Evolutionary conservation across 169 alveolate genomes (phyloP), one percentile per base, ranked within the genome.

Genomic region (Cryptosporidium xiaoi): DNA sequence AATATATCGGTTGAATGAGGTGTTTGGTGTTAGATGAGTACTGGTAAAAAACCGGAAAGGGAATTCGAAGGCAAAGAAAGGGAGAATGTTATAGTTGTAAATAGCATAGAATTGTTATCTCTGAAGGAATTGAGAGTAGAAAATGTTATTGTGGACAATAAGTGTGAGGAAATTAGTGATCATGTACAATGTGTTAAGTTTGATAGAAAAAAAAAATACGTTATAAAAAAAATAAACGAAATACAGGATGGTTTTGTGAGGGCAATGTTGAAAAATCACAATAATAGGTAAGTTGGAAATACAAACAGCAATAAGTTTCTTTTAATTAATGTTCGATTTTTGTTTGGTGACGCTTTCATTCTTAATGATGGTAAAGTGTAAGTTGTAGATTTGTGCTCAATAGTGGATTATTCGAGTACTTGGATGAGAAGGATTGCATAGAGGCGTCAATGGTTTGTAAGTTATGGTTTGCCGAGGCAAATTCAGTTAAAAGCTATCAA

Each of bases 391-490:
- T 64, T 12, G 50, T 77, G 27, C 55, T 77, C 10, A 58, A 77
- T 29, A 34, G 77, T 18, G 64, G 64, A 7, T 34, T 77, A 3
- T 77, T 77, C 33, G 34, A 3, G n/a, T 77, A 44, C 46, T 29
- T 77, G 15, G 62, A 62, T n/a, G 87, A 77, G 10, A 31, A 77
- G n/a, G 87, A 77, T 34, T 46, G 24, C n/a, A 20, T 29, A 20
- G 77, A 77, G 40, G 71, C 71, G 6, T 77, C 87, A 34, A 33
- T 77, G 50, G 87, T 77, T 12, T 77, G 87, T 31, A 77, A 77
- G 36, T 33, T 77, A 24, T 77, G 87, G 87, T 60, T 58, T 77
- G 87, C 87, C 1, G 87, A 77, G 31, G 87, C 71, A 0, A 77
- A 77, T 1, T 77, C 87, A 16, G 53, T 77, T 3, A 48, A 62